Conservation (phyloP, 768 basidiomycete genomes). For the Clitopilus passeckerianus region DNA sequence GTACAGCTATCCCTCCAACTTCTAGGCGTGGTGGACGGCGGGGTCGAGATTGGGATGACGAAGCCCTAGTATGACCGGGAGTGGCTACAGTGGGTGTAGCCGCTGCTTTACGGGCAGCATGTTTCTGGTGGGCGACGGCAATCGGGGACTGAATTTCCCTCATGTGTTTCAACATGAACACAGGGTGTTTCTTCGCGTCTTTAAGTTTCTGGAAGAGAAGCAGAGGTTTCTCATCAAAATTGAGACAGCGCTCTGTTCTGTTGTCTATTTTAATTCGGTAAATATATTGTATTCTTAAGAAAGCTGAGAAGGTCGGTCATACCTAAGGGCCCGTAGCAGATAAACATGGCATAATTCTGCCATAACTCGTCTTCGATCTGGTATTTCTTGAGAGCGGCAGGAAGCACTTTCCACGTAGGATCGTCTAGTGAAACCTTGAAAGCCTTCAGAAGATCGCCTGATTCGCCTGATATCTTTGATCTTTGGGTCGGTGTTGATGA, state of each 20-base stretch:
- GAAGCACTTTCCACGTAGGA: conserved; percentile 97
- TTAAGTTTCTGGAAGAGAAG: conserved; percentile 97
- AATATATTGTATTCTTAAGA: neutral
- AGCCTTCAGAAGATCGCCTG: conserved; percentile 59
- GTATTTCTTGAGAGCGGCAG: conserved; percentile 97
- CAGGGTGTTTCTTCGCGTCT: conserved; percentile 95
- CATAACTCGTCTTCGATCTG: conserved; percentile 98
- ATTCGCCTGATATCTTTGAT: neutral
- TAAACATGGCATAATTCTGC: conserved; percentile 99
- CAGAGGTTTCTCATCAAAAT: conserved; percentile 97
- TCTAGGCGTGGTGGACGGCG: conserved; percentile 66
- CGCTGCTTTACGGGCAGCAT: conserved; percentile 80
- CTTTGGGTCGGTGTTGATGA: conserved; percentile 5
- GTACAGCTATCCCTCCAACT: conserved; percentile 54
- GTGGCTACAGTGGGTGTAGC: conserved; percentile 38
- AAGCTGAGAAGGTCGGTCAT: conserved; percentile 14
- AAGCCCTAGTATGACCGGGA: conserved; percentile 36
- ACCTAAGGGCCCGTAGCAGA: conserved; percentile 95
- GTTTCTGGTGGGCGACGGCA: conserved; percentile 94
- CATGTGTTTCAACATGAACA: conserved; percentile 98
- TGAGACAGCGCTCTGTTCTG: conserved; percentile 88
- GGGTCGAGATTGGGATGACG: conserved; percentile 33
- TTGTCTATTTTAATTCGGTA: conserved; percentile 52
- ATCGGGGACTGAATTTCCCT: conserved; percentile 97
- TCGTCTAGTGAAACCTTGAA: conserved; percentile 98